Base-by-base conservation (phyloP, 192 early-diverging fungal species). In the Coemansia sp. region DNA sequence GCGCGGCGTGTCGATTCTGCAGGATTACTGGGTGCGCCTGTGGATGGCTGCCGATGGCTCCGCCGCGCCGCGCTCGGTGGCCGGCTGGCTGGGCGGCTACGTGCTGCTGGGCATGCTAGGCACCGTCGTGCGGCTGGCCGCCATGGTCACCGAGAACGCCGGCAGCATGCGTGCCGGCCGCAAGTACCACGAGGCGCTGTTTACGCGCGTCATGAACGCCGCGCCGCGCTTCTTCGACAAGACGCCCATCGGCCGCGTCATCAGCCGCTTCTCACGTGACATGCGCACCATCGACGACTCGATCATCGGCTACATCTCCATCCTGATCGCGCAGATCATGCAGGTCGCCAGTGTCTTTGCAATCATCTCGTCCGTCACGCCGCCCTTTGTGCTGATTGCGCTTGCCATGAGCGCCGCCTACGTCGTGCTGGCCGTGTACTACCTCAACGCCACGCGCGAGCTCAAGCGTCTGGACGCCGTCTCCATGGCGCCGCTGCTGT, bases 181-280 rank as follows among this genome's bases (percentile, higher is more conserved):
- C 5, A 46, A 55, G 9, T 71, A 88, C 57, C 89, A 92, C 62
- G 57, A 64, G 53, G 57, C 65, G 14, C 70, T 89, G n/a, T 62
- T 90, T 25, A 64, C 64, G 30, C 72, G 84, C 21, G 80, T 92
- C n/a, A 64, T 89, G 12, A 79, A 80, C 30, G 89, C 91, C 3
- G 86, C 86, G 62, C 80, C 94, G 30, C 83, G 87, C 19, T 96
- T 95, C 83, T 97, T 91, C 69, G 93, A 95, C 60, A 86, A 86
- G 17, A 93, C 89, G n/a, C 95, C 95, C 9, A 78, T 91, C 15
- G 93, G 93, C 22, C 84, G 89, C 17, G 88, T 94, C 49, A 86
- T 89, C 67, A 97, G 95, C 69, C 73, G 95, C 41, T 94, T 93
- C 62, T 89, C 90, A 24, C 87, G 88, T 14, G 92, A 98, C 76